A percentile compares a stretch with the other conserved stretches of the same genome.
phyloP scores from a whole-genome alignment of 1,284 basidiomycete species.

The Rhodotorula mucilaginosa region DNA sequence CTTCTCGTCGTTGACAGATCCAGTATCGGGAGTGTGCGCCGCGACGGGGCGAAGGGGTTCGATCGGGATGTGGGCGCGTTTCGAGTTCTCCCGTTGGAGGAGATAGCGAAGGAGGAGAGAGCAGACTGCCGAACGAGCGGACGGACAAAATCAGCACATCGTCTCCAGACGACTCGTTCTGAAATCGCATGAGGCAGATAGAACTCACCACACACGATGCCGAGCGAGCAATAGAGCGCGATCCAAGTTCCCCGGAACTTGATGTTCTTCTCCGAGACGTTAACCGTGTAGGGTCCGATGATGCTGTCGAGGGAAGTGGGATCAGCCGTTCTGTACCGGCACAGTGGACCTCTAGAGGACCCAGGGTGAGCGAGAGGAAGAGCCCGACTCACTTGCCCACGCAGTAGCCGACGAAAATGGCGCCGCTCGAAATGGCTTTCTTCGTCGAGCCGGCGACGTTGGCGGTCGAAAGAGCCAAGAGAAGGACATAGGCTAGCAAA shows the following conservation, averaged over 20 bases:
- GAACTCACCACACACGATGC: slow-evolving; percentile 34
- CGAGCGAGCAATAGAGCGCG: slow-evolving; percentile 49
- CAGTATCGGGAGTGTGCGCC: too few species aligned
- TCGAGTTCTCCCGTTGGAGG: slow-evolving; percentile 48
- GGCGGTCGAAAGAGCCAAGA: slow-evolving; percentile 51
- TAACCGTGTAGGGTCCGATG: slow-evolving; percentile 48
- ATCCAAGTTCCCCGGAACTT: slow-evolving; percentile 55
- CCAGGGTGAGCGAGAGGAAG: slow-evolving; percentile 4
- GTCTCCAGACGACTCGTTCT: slow-evolving; percentile 45
- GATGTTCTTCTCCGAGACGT: slow-evolving; percentile 44
- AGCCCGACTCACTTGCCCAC: slow-evolving; percentile 36
- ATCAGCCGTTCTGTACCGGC: too few species aligned
- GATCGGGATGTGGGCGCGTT: background rate
- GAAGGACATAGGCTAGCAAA: slow-evolving; percentile 41
- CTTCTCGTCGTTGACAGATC: too few species aligned
- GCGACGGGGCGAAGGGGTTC: too few species aligned
- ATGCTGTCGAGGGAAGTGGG: slow-evolving; percentile 43
- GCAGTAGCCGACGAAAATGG: slow-evolving; percentile 52
- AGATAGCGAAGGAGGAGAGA: slow-evolving; percentile 48
- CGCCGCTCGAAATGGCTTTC: slow-evolving; percentile 50
- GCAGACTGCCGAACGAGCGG: slow-evolving; percentile 33
- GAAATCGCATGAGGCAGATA: slow-evolving; percentile 10
- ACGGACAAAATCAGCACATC: slow-evolving; percentile 8
- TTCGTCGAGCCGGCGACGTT: slow-evolving; percentile 56
- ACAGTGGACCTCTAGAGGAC: background rate